These are phyloP conservation scores for Lachancea quebecensis DNA, from an alignment of 805 yeast genomes.

Conservation along the genomic window DNA sequence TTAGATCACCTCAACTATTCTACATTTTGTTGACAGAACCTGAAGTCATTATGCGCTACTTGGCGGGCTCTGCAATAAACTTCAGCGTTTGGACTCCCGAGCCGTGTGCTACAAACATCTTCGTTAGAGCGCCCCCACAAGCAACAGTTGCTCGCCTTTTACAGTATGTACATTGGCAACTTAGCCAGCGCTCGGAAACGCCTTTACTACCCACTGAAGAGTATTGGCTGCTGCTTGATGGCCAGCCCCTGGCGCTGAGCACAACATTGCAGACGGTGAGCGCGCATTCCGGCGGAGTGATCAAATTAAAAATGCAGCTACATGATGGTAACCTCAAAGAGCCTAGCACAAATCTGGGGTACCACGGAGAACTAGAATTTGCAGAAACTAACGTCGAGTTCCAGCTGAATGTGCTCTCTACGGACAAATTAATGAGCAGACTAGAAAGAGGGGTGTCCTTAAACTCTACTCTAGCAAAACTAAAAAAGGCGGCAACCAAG, in stretches of 20 bases:
- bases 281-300: slow-evolving; percentile 10
- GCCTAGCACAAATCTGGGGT: slow-evolving; percentile 10
- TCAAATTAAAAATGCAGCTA: slow-evolving; percentile 14
- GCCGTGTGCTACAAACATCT: slow-evolving; percentile 9
- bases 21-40: not conserved
- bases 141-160: slow-evolving; percentile 20
- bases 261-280: slow-evolving; percentile 13
- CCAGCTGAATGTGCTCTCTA: slow-evolving; percentile 21
- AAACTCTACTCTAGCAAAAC: slow-evolving; percentile 13
- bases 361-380: slow-evolving; percentile 15
- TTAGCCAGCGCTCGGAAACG: not conserved
- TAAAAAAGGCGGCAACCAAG: slow-evolving; percentile 14
- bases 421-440: slow-evolving; percentile 12
- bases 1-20: no score
- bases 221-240: slow-evolving; percentile 9
- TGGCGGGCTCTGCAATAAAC: slow-evolving; percentile 14
- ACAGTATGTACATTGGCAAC: slow-evolving; percentile 23
- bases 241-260: slow-evolving; percentile 8
- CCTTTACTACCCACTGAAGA: slow-evolving; percentile 9
- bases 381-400: slow-evolving; percentile 13
- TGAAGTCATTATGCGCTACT: slow-evolving; percentile 5
- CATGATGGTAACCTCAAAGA: not conserved
- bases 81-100: slow-evolving; percentile 21
- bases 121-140: slow-evolving; percentile 22
- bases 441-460: slow-evolving; percentile 9